Evolutionary conservation across 176 grass and related monocot genomes (phyloP).

Genomic region (Musa schizocarpa): DNA sequence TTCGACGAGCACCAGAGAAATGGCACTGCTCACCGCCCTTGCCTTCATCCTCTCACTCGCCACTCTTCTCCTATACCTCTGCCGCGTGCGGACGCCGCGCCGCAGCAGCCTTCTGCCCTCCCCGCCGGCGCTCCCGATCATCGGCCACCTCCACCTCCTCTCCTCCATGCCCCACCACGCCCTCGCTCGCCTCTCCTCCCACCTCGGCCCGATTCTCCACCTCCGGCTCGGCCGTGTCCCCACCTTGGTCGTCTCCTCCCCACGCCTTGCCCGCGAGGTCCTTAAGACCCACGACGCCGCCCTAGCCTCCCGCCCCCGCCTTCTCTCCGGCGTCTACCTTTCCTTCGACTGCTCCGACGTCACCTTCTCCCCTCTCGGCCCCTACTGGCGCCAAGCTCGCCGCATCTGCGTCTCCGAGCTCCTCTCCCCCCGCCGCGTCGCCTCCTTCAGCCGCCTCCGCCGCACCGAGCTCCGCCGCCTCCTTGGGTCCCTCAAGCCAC

Average conservation of each 20-base stretch:
- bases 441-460: constrained; percentile 12
- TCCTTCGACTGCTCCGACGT: constrained; percentile 42
- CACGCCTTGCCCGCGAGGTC: constrained; percentile 35
- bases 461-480: constrained; percentile 23
- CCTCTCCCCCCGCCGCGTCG: constrained; percentile 24
- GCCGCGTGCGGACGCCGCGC: not conserved
- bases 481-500: not conserved
- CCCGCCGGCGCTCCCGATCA: not conserved
- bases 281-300: constrained; percentile 49
- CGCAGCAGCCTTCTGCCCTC: not conserved
- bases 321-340: constrained; percentile 37
- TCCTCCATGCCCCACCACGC: constrained; percentile 3
- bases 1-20: no score
- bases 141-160: constrained; percentile 15
- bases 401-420: constrained; percentile 39
- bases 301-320: constrained; percentile 51
- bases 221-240: constrained; percentile 53
- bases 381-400: constrained; percentile 63
- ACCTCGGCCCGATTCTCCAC: not conserved
- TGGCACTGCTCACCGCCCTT: not conserved
- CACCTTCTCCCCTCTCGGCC: constrained; percentile 43
- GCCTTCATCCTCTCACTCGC: not conserved
- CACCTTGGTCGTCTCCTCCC: constrained; percentile 46
- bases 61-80: not conserved
- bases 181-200: constrained; percentile 2